Base-by-base conservation (phyloP, 2,329 filamentous ascomycete genomes). In the Coleophoma crateriformis region DNA sequence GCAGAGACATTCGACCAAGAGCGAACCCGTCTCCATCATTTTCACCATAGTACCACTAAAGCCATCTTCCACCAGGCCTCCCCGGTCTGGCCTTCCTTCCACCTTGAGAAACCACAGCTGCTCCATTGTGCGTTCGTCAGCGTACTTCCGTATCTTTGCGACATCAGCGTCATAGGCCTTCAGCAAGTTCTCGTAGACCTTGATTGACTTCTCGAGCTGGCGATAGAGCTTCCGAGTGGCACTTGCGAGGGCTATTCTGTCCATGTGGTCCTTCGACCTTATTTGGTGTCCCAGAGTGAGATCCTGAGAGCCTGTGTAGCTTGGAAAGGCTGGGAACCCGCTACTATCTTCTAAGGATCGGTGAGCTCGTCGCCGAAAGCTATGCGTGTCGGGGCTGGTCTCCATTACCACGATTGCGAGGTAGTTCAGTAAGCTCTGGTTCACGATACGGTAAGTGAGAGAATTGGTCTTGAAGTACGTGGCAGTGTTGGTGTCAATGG, bases 151-250 rank as follows among this genome's bases (percentile, higher is more conserved):
- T 33, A 58, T 46, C 4, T 33, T 15, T 0, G 22, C 13, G 10
- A 58, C 45, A 15, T 60, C 59, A 4, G n/a, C 35, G n/a, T 59
- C 50, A 34, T 49, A 61, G 3, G 49, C 45, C n/a, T 33, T 33
- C 15, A 50, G 41, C 22, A 64, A 58, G 12, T 46, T 38, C 6
- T 48, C 51, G 49, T 60, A 62, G 43, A 58, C 56, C 8, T 47
- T 33, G 14, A 54, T 54, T 3, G 59, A 54, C 15, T 58, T 51
- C 14, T 40, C 48, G 7, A 63, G 39, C 1, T 55, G 50, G 5
- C 34, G 41, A 44, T 48, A 46, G 6, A 61, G 46, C 33, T 50
- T 51, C 6, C 40, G 40, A 39, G 54, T 50, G 12, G 57, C 57
- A 22, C 45, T 42, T 22, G 45, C 44, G 41, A 59, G 55, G 17